A percentile compares a stretch with the other conserved stretches of the same genome.
phyloP scores from a whole-genome alignment of 2,329 filamentous ascomycete genomes.

The Exophiala lecanii-corni region DNA sequence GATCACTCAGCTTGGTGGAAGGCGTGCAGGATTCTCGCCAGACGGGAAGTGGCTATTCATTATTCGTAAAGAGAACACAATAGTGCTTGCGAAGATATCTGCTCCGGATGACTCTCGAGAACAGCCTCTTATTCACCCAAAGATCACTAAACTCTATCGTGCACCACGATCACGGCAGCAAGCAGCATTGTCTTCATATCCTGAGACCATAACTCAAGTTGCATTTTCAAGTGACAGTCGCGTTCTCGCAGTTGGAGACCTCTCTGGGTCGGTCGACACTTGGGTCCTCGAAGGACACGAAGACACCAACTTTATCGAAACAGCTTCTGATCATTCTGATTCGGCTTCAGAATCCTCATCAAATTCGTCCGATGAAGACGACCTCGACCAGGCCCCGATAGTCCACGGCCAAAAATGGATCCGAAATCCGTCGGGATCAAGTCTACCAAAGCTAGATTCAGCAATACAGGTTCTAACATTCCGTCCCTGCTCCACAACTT shows the following conservation, averaged over 20 bases:
- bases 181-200: conserved; percentile 55
- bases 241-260: conserved; percentile 72
- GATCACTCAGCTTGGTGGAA: conserved; percentile 60
- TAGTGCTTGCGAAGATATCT: conserved; percentile 50
- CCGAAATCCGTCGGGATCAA: conserved; percentile 63
- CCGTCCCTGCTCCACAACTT: conserved; percentile 32
- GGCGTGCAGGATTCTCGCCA: conserved; percentile 53
- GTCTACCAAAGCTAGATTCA: conserved; percentile 64
- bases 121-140: conserved; percentile 42
- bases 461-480: conserved; percentile 67
- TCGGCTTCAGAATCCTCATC: conserved; percentile 18
- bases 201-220: conserved; percentile 67
- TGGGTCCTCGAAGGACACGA: conserved; percentile 67
- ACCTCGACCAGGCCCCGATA: conserved; percentile 44
- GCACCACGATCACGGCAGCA: conserved; percentile 36
- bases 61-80: conserved; percentile 57
- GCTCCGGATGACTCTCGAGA: conserved; percentile 37
- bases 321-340: conserved; percentile 6
- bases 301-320: conserved; percentile 44
- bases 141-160: conserved; percentile 39
- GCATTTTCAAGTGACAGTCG: conserved; percentile 77
- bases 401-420: conserved; percentile 67
- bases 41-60: conserved; percentile 43
- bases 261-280: conserved; percentile 80
- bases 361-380: conserved; percentile 37